These are phyloP conservation scores for Entomophthora muscae DNA, from an alignment of 371 early-diverging fungal genomes.

Conservation along the genomic window DNA sequence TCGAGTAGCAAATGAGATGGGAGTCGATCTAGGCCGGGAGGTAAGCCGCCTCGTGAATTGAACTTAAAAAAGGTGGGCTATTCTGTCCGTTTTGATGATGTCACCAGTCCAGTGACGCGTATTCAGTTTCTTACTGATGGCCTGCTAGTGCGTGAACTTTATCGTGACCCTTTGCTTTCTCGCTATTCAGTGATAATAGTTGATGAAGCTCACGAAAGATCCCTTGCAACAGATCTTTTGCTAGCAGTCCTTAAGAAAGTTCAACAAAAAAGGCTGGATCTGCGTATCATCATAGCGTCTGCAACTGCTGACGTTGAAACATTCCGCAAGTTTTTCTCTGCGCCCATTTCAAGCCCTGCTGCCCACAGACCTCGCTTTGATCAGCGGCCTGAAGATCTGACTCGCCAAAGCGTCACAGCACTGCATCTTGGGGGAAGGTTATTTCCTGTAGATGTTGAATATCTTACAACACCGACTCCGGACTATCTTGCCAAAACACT, in stretches of 20 bases:
- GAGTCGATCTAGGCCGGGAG: slow-evolving; percentile 44
- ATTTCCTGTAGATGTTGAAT: slow-evolving; percentile 50
- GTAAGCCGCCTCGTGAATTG: slow-evolving; percentile 27
- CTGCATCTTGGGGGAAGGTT: slow-evolving; percentile 45
- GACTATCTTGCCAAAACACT: slow-evolving; percentile 42
- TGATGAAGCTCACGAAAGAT: slow-evolving; percentile 90
- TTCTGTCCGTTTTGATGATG: slow-evolving; percentile 58
- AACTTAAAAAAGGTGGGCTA: slow-evolving; percentile 52
- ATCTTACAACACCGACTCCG: slow-evolving; percentile 26
- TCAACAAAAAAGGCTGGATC: slow-evolving; percentile 35
- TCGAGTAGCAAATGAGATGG: slow-evolving; percentile 80
- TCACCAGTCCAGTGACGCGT: slow-evolving; percentile 28
- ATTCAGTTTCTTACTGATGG: slow-evolving; percentile 89
- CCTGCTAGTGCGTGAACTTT: slow-evolving; percentile 62
- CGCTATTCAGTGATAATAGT: slow-evolving; percentile 73
- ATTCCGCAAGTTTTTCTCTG: slow-evolving; percentile 40
- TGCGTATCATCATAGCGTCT: slow-evolving; percentile 54
- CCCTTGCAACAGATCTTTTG: slow-evolving; percentile 68
- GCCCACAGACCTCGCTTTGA: slow-evolving; percentile 1
- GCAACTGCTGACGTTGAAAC: slow-evolving; percentile 55
- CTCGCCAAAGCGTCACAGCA: slow-evolving; percentile 17
- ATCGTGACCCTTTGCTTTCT: slow-evolving; percentile 49
- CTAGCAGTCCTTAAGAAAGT: slow-evolving; percentile 62
- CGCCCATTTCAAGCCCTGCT: slow-evolving; percentile 16
- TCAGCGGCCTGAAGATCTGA: not conserved